A percentile compares a stretch with the other conserved stretches of the same genome.
phyloP scores from a whole-genome alignment of 352 stramenopile genomes.

The Elongisporangium prolatum region DNA sequence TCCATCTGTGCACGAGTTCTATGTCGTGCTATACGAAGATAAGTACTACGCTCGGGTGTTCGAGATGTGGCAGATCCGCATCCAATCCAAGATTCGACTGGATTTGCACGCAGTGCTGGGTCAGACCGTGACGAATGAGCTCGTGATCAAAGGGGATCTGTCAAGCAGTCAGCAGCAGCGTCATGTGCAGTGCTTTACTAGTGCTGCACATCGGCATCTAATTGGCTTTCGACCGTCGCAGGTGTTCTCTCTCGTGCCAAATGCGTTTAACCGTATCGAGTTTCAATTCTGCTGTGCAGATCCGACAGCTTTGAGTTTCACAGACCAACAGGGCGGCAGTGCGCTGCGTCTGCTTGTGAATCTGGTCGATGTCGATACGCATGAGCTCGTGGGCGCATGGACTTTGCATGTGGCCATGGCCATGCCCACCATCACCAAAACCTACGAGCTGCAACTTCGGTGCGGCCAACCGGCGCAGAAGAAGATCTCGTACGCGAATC shows the following conservation, averaged over 20 bases:
- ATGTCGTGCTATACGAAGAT: conserved; percentile 88
- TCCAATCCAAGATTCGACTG: conserved; percentile 55
- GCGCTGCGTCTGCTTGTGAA: conserved; percentile 51
- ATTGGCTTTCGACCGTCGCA: conserved; percentile 73
- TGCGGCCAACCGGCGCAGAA: conserved; percentile 64
- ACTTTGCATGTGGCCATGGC: conserved; percentile 71
- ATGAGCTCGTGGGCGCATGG: conserved; percentile 89
- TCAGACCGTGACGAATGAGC: conserved; percentile 78
- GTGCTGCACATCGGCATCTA: conserved; percentile 24
- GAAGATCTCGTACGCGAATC: conserved; percentile 93
- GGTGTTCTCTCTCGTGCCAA: conserved; percentile 84
- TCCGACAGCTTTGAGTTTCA: conserved; percentile 6
- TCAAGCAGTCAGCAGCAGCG: conserved; percentile 18
- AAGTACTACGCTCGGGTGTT: conserved; percentile 71
- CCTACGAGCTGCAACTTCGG: conserved; percentile 86
- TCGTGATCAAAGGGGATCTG: conserved; percentile 87
- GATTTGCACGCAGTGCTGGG: conserved; percentile 48
- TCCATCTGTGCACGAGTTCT: conserved; percentile 87
- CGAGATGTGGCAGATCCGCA: conserved; percentile 81
- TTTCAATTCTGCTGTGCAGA: conserved; percentile 68
- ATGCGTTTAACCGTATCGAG: conserved; percentile 90
- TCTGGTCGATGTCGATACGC: conserved; percentile 88
- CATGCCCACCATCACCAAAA: conserved; percentile 87
- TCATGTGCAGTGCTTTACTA: conserved; percentile 52
- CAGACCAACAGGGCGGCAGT: not conserved